These are phyloP conservation scores for Astraeus odoratus DNA, from an alignment of 768 basidiomycete genomes.

Conservation along the genomic window DNA sequence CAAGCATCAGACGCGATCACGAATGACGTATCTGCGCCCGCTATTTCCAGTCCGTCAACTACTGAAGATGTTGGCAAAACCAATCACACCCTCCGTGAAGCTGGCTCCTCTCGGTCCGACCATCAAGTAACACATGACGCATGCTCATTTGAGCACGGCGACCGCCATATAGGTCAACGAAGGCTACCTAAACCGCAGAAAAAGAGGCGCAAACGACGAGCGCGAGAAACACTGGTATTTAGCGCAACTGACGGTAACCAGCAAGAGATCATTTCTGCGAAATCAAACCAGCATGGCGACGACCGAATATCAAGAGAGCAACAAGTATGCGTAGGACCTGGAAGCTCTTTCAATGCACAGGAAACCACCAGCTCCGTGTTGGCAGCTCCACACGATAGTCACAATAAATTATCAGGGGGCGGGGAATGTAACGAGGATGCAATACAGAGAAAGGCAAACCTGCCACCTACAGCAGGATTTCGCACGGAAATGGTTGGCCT, in stretches of 20 bases:
- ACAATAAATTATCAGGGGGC: background rate
- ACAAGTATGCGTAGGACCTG: background rate
- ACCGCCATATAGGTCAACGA: background rate
- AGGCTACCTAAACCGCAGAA: background rate
- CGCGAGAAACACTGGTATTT: background rate
- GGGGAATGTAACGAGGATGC: background rate
- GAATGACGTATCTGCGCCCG: slow-evolving; percentile 4
- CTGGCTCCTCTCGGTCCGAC: background rate
- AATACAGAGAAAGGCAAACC: background rate
- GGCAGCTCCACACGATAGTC: background rate
- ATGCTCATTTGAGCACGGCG: background rate
- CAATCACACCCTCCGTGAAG: background rate
- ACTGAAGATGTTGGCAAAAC: background rate
- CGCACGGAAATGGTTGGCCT: slow-evolving; percentile 23
- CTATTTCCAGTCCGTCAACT: background rate
- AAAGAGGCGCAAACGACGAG: background rate
- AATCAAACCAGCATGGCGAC: background rate
- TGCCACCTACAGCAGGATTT: background rate
- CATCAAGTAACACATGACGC: background rate
- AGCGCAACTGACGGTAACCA: background rate
- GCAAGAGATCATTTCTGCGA: too few species aligned
- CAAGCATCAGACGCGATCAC: slow-evolving; percentile 10
- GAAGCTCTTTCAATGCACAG: too few species aligned
- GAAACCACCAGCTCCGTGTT: background rate
- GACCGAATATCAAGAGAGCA: background rate